Percentiles rank a stretch among this genome's conserved stretches.
These are phyloP conservation scores for Lentinula sp. DNA, from an alignment of 768 basidiomycete species.

Conservation along the genomic window DNA sequence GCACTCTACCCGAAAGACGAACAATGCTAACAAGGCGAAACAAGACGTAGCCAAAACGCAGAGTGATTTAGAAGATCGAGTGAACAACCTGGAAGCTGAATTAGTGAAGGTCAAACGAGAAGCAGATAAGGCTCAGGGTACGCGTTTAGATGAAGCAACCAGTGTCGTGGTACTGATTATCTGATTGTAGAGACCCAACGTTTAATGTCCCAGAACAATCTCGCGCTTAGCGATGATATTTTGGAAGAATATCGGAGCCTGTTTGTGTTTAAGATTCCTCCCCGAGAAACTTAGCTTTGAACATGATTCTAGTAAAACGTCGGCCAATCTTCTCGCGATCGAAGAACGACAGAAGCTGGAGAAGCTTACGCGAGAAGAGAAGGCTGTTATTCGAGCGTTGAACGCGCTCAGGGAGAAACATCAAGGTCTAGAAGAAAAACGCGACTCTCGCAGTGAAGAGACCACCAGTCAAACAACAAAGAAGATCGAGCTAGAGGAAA, in stretches of 20 bases:
- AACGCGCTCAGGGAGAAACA: slow-evolving; percentile 64
- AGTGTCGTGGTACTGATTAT: slow-evolving; percentile 5
- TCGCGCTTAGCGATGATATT: slow-evolving; percentile 77
- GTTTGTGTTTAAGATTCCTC: slow-evolving; percentile 32
- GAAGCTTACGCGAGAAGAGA: slow-evolving; percentile 75
- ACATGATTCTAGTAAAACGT: slow-evolving; percentile 54
- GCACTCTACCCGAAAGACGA: slow-evolving; percentile 74
- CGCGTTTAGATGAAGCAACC: slow-evolving; percentile 11
- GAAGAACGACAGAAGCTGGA: slow-evolving; percentile 86
- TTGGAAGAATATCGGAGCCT: slow-evolving; percentile 82
- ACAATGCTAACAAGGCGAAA: slow-evolving; percentile 57
- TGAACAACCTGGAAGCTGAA: slow-evolving; percentile 57
- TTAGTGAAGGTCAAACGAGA: slow-evolving; percentile 57
- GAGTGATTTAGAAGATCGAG: slow-evolving; percentile 36
- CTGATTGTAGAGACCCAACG: slow-evolving; percentile 59
- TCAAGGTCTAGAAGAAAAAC: slow-evolving; percentile 56
- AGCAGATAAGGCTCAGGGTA: slow-evolving; percentile 78
- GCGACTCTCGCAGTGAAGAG: slow-evolving; percentile 52
- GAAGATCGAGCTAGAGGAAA: slow-evolving; percentile 35
- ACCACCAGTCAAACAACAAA: slow-evolving; percentile 37
- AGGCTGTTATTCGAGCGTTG: slow-evolving; percentile 60
- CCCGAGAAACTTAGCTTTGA: neutral
- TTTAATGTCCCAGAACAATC: slow-evolving; percentile 63
- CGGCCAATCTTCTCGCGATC: slow-evolving; percentile 73
- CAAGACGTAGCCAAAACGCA: slow-evolving; percentile 60